Percentiles rank a stretch among this genome's conserved stretches.
phyloP scores from a whole-genome alignment of 106 monocot genomes.

The Acorus gramineus region DNA sequence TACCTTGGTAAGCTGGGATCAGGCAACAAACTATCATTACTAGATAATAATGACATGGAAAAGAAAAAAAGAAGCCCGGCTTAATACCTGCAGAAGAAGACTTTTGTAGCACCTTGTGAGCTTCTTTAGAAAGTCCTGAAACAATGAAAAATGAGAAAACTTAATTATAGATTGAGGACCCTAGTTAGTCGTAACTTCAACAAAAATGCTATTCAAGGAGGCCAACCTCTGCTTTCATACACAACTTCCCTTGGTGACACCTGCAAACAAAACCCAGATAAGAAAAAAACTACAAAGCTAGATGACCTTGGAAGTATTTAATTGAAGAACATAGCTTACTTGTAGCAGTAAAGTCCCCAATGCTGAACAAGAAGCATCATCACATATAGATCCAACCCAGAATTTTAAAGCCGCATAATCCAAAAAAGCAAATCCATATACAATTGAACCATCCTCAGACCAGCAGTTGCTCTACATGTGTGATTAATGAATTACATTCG shows the following conservation, averaged over 20 bases:
- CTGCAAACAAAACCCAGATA: slow-evolving; percentile 19
- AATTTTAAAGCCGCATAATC: slow-evolving; percentile 80
- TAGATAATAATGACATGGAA: too few relatives aligned
- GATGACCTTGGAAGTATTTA: too few relatives aligned
- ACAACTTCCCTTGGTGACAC: slow-evolving; percentile 87
- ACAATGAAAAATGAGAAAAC: slow-evolving; percentile 3
- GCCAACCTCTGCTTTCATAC: slow-evolving; percentile 69
- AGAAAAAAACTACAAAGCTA: not conserved
- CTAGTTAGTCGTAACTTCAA: too few relatives aligned
- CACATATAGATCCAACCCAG: slow-evolving; percentile 78
- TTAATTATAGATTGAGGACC: too few relatives aligned
- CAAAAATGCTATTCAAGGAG: too few relatives aligned
- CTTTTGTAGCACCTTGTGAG: slow-evolving; percentile 58
- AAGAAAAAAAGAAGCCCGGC: not conserved
- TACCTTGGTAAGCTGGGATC: too few relatives aligned
- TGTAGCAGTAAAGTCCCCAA: slow-evolving; percentile 88
- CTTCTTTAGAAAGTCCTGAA: slow-evolving; percentile 72
- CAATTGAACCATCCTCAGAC: slow-evolving; percentile 23
- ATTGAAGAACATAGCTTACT: slow-evolving; percentile 29
- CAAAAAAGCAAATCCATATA: slow-evolving; percentile 89
- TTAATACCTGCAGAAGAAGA: slow-evolving; percentile 69
- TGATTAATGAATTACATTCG: slow-evolving; percentile 4
- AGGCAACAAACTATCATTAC: too few relatives aligned
- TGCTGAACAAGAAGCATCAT: slow-evolving; percentile 65
- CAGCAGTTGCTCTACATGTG: slow-evolving; percentile 20